Conservation (phyloP, 164 flowering plant genomes). For the Chimonanthus salicifolius region DNA sequence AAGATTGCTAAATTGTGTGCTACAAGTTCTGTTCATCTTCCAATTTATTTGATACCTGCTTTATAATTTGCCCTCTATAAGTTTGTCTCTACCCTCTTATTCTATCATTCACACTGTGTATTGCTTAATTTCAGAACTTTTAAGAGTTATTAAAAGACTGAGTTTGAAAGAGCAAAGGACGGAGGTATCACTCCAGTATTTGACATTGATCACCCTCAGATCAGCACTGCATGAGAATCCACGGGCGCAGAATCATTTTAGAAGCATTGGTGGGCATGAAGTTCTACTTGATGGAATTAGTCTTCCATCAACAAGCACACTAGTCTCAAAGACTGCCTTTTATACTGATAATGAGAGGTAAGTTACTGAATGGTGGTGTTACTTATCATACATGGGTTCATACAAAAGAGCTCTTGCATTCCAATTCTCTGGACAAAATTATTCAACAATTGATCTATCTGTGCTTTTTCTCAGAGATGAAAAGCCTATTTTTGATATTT, state of each 20-base stretch:
- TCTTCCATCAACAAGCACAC: slow-evolving; percentile 42
- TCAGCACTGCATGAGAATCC: slow-evolving; percentile 69
- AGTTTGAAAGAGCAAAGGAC: slow-evolving; percentile 67
- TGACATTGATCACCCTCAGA: slow-evolving; percentile 60
- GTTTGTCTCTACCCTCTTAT: background rate
- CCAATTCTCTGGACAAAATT: too few relatives aligned
- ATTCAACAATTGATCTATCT: background rate
- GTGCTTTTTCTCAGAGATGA: slow-evolving; percentile 39
- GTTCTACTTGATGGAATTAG: slow-evolving; percentile 91
- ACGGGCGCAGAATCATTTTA: slow-evolving; percentile 93
- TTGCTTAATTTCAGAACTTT: slow-evolving; percentile 50
- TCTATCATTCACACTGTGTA: background rate
- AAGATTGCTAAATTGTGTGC: background rate
- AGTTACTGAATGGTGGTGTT: background rate
- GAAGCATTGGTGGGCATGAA: slow-evolving; percentile 97
- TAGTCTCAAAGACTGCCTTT: slow-evolving; percentile 19
- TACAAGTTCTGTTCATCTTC: slow-evolving; percentile 2
- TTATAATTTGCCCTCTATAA: background rate
- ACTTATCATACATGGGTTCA: background rate
- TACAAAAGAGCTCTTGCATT: background rate
- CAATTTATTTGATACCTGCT: background rate
- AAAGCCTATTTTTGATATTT: slow-evolving; percentile 33
- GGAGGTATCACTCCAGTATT: slow-evolving; percentile 58
- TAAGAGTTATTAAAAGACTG: slow-evolving; percentile 82
- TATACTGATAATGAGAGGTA: slow-evolving; percentile 36